A percentile compares a stretch with the other conserved stretches of the same genome.
Conservation (phyloP, 148 eudicot species). For the Agrostemma githago region DNA sequence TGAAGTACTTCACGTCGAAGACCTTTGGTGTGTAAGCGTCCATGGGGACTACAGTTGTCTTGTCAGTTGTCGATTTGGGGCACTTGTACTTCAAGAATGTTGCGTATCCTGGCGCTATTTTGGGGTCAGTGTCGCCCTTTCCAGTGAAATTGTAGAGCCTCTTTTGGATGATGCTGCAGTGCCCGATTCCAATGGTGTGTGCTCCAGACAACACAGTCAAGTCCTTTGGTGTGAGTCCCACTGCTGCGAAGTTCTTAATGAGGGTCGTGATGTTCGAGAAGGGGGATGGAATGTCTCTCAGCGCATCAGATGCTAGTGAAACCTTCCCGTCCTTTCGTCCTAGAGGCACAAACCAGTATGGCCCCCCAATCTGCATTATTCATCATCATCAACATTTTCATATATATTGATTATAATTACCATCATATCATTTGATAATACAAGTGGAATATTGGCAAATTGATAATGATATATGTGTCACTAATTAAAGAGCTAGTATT, state of each 20-base stretch:
- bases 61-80: constrained; percentile 14
- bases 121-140: constrained; percentile 50
- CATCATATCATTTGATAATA: too few relatives aligned
- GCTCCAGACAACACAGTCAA: constrained; percentile 35
- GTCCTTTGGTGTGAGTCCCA: constrained; percentile 40
- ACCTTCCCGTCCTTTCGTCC: constrained; percentile 51
- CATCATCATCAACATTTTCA: background rate
- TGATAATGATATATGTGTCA: too few relatives aligned
- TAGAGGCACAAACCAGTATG: constrained; percentile 41
- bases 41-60: constrained; percentile 30
- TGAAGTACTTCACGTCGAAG: constrained; percentile 47
- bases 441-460: too few relatives aligned
- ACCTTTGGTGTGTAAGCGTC: constrained; percentile 40
- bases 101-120: constrained; percentile 37
- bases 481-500: too few relatives aligned
- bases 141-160: constrained; percentile 73
- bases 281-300: constrained; percentile 39
- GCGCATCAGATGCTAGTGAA: constrained; percentile 33
- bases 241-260: constrained; percentile 31
- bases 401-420: too few relatives aligned
- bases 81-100: constrained; percentile 34
- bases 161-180: constrained; percentile 34
- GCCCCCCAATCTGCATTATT: constrained; percentile 36
- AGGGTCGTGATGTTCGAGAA: constrained; percentile 28
- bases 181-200: constrained; percentile 62